Evolutionary conservation across 106 monocot genomes (phyloP).

Genomic region (Acorus calamus): DNA sequence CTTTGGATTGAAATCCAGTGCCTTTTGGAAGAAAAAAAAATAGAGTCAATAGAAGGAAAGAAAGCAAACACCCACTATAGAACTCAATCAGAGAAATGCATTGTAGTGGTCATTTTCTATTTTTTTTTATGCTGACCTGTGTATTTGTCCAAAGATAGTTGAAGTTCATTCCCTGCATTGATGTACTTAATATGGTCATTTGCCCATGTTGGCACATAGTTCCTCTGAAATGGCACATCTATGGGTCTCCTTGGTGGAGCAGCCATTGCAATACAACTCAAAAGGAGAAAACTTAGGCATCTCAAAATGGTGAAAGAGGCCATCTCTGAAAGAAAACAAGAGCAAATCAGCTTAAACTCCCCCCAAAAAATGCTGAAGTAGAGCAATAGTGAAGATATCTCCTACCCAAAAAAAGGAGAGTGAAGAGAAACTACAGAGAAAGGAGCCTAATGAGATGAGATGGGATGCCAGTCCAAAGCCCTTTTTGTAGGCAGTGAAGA

Average conservation of each 20-base stretch:
- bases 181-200: constrained; percentile 22
- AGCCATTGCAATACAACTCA: neutral
- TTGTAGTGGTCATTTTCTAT: neutral
- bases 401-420: too few species aligned
- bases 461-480: too few species aligned
- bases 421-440: too few species aligned
- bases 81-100: neutral
- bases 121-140: constrained; percentile 6
- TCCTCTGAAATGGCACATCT: constrained; percentile 15
- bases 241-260: constrained; percentile 17
- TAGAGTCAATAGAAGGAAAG: neutral
- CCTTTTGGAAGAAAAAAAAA: constrained; percentile 5
- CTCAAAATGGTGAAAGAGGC: too few species aligned
- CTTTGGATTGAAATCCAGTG: constrained; percentile 34
- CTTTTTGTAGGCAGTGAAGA: too few species aligned
- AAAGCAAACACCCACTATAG: neutral
- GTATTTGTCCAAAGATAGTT: constrained; percentile 19
- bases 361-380: too few species aligned
- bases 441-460: too few species aligned
- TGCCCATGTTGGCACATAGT: constrained; percentile 21
- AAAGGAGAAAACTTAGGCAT: too few species aligned
- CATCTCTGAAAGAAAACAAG: too few species aligned
- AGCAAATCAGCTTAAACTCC: too few species aligned
- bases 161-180: constrained; percentile 15
- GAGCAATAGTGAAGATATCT: too few species aligned